Base-by-base conservation (phyloP, 768 basidiomycete genomes). In the Phylloporus sp. region DNA sequence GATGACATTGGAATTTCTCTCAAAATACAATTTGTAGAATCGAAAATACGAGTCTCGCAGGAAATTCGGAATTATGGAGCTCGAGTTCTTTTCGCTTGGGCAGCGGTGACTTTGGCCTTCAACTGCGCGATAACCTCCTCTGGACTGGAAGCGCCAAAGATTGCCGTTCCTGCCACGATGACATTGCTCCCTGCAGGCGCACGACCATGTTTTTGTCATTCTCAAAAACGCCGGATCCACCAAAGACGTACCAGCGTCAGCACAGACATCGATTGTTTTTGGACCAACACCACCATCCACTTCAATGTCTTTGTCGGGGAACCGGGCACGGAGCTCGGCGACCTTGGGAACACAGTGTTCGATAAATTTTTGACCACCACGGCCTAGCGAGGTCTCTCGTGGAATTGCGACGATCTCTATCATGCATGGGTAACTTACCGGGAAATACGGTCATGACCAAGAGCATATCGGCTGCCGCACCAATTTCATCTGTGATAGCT, bases 381-480 rank as follows among this genome's bases (percentile, higher is more conserved):
- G 84, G 34, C 95, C 89, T 90, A 59, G 47, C 7, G 24, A 48
- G 43, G 34, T 27, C 44, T 41, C 28, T 45, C 41, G 44, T 34
- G 23, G 22, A 35, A 40, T n/a, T 55, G 16, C 29, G 18, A 43
- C 23, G 36, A 31, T 35, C 23, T 26, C 22, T 29, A 24, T 39
- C 6, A 18, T 16, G 27, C 40, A 39, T 15, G 27, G 23, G 13
- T n/a, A 26, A 47, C 63, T 44, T 57, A 87, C 89, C 95, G 40
- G 95, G 95, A 64, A 91, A 86, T 23, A 99, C 95, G 9, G 95
- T 98, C 95, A 98, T 98, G 61, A 98, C 95, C 55, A 98, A 83
- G 29, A 98, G 79, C 90, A 97, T 91, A 67, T 97, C 95, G 6
- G 87, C 93, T 5, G 80, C 81, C 12, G 82, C 62, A n/a, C 77